These are phyloP conservation scores for Leishmania mexicana DNA, from an alignment of 208 protist species.

Conservation along the genomic window DNA sequence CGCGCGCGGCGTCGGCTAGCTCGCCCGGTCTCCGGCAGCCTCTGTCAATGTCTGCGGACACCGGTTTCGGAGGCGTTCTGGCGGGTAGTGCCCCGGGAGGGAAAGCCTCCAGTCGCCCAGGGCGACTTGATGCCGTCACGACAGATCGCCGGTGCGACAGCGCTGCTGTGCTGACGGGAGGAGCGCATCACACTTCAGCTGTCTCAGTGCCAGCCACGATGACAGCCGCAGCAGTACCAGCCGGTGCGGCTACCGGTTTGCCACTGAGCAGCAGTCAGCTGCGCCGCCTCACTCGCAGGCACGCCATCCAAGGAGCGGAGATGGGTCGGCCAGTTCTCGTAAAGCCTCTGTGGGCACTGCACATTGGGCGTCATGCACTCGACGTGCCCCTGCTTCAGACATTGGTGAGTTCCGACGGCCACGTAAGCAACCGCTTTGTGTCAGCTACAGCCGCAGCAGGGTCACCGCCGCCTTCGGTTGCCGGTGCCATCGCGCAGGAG, in stretches of 20 bases:
- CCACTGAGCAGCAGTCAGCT: conserved; percentile 21
- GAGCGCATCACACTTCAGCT: not conserved
- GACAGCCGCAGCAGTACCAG: not conserved
- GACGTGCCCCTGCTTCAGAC: conserved; percentile 20
- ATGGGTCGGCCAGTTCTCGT: conserved; percentile 32
- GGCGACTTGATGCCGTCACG: not conserved
- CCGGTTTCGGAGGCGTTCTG: not conserved
- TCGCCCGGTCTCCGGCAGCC: not conserved
- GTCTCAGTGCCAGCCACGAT: not conserved
- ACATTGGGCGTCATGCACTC: conserved; percentile 23
- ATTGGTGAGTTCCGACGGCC: not conserved
- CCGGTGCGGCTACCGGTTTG: not conserved
- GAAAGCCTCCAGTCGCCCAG: not conserved
- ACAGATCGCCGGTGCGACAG: not conserved
- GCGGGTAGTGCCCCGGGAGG: not conserved
- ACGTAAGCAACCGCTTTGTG: not conserved
- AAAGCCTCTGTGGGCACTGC: conserved; percentile 37
- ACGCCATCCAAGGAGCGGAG: conserved; percentile 26
- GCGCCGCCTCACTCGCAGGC: conserved; percentile 20
- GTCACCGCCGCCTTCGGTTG: not conserved
- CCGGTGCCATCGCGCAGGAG: not conserved
- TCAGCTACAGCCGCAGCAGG: not conserved
- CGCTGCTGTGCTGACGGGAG: not conserved
- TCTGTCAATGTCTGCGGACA: not conserved
- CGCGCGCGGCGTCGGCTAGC: not conserved